These are phyloP conservation scores for Clarireedia sp. DNA, from an alignment of 2,329 filamentous ascomycete genomes.

Conservation along the genomic window DNA sequence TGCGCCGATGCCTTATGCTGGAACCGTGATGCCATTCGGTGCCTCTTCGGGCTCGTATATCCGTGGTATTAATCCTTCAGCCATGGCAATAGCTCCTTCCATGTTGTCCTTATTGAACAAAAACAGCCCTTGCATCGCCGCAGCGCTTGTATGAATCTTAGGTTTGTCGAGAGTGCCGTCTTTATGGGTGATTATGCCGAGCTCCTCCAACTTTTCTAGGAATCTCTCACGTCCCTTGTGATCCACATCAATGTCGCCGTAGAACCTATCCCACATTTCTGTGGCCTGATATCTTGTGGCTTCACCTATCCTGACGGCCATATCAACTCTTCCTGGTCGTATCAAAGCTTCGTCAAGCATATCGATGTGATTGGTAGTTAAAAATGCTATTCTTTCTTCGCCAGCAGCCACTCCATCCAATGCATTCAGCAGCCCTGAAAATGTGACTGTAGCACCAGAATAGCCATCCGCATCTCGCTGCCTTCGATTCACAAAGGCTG, in stretches of 20 bases:
- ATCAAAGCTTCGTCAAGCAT: constrained; percentile 79
- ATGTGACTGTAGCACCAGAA: constrained; percentile 47
- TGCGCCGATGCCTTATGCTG: background rate
- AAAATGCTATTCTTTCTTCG: constrained; percentile 86
- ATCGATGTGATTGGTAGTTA: constrained; percentile 94
- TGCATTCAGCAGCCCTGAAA: constrained; percentile 80
- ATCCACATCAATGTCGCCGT: constrained; percentile 67
- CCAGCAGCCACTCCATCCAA: constrained; percentile 89
- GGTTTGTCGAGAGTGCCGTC: constrained; percentile 11
- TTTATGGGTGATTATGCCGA: constrained; percentile 59
- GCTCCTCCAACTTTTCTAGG: constrained; percentile 57
- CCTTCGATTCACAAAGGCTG: constrained; percentile 41
- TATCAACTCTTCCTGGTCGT: constrained; percentile 83
- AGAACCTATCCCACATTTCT: constrained; percentile 91
- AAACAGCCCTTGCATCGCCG: constrained; percentile 88
- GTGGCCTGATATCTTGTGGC: constrained; percentile 78
- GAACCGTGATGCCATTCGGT: constrained; percentile 3
- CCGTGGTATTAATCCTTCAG: constrained; percentile 54
- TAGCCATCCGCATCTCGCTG: constrained; percentile 45
- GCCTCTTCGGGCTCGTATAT: constrained; percentile 40
- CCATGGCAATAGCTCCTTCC: constrained; percentile 77
- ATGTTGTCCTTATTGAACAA: constrained; percentile 90
- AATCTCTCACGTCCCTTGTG: constrained; percentile 60
- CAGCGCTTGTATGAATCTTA: constrained; percentile 61
- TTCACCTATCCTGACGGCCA: constrained; percentile 84